These are phyloP conservation scores for Hemileccinum impolitum DNA, from an alignment of 768 basidiomycete species.

Conservation along the genomic window DNA sequence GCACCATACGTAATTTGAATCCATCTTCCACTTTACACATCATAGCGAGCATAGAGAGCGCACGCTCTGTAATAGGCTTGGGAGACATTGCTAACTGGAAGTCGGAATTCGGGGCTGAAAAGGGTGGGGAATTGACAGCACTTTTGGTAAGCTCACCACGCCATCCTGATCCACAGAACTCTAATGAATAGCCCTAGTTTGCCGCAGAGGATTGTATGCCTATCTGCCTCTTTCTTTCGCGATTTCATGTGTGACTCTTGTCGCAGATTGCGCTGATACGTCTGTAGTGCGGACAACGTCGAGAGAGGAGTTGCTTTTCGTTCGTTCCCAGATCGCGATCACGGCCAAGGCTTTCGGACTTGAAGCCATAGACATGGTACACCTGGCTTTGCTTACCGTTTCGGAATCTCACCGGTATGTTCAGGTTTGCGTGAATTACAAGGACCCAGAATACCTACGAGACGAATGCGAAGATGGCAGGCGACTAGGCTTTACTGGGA, in stretches of 20 bases:
- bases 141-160: constrained; percentile 43
- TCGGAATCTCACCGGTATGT: constrained; percentile 1
- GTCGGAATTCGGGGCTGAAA: constrained; percentile 39
- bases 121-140: constrained; percentile 56
- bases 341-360: constrained; percentile 81
- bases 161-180: not conserved
- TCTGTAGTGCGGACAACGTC: constrained; percentile 73
- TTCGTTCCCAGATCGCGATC: constrained; percentile 78
- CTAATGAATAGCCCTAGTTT: constrained; percentile 50
- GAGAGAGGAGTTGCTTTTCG: constrained; percentile 74
- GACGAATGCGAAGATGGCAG: constrained; percentile 81
- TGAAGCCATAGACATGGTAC: constrained; percentile 88
- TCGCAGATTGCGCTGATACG: constrained; percentile 86
- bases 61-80: constrained; percentile 62
- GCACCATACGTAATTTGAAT: constrained; percentile 19
- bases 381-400: constrained; percentile 2
- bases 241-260: constrained; percentile 1
- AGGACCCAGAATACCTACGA: constrained; percentile 58
- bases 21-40: constrained; percentile 47
- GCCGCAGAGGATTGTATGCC: constrained; percentile 88
- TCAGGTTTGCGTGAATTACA: constrained; percentile 88
- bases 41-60: constrained; percentile 85
- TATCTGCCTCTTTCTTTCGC: not conserved
- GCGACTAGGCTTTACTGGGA: constrained; percentile 86
- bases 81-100: constrained; percentile 71